Evolutionary conservation across 805 yeast species (phyloP).

Genomic region (Spathaspora gorwiae): DNA sequence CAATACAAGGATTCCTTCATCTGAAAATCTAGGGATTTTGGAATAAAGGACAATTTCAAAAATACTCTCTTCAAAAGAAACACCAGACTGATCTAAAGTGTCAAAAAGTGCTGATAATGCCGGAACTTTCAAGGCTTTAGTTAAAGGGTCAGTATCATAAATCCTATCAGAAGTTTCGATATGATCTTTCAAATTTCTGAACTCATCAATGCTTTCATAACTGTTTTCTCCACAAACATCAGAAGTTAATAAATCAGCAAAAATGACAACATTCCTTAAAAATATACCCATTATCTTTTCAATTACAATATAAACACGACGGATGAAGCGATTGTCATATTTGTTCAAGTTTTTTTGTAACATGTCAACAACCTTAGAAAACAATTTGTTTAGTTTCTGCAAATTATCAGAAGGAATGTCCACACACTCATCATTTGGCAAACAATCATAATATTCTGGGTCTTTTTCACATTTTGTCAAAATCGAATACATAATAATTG

Average conservation of each 20-base stretch:
- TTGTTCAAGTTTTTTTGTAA: neutral
- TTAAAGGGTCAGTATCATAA: constrained; percentile 21
- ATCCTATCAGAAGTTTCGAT: constrained; percentile 13
- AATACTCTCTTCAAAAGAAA: constrained; percentile 16
- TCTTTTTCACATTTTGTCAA: constrained; percentile 4
- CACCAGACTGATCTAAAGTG: constrained; percentile 2
- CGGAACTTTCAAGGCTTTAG: constrained; percentile 21
- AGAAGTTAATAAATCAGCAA: constrained; percentile 32
- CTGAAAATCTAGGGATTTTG: constrained; percentile 19
- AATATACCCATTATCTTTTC: constrained; percentile 9
- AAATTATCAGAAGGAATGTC: neutral
- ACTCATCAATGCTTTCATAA: constrained; percentile 11
- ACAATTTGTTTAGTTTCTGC: neutral
- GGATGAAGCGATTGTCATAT: neutral
- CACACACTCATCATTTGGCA: neutral
- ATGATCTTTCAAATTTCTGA: constrained; percentile 13
- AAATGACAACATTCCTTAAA: constrained; percentile 30
- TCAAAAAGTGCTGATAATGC: constrained; percentile 15
- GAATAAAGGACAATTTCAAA: constrained; percentile 20
- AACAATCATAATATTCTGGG: neutral
- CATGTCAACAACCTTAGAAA: neutral
- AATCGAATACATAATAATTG: constrained; percentile 20
- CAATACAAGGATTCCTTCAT: constrained; percentile 20
- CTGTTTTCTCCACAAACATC: constrained; percentile 21
- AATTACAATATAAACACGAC: constrained; percentile 3